phyloP scores from a whole-genome alignment of 2,329 filamentous ascomycete species.

The Penicillium janthinellum region DNA sequence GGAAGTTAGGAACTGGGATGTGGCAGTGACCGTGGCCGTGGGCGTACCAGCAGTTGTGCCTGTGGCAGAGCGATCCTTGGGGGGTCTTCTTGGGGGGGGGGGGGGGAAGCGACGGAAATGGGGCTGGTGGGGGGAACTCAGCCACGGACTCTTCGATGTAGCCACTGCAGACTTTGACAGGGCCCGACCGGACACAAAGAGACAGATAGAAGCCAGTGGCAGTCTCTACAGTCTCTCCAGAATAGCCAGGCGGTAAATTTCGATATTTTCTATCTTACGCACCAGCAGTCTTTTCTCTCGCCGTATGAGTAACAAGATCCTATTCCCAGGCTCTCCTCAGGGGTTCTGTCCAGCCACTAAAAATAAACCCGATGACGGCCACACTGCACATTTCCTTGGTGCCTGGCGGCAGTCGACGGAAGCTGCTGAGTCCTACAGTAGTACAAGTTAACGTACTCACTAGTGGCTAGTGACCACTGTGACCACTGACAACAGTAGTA shows the following conservation, averaged over 20 bases:
- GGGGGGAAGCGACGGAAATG: too few relatives aligned
- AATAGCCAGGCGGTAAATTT: too few relatives aligned
- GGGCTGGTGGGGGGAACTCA: not conserved
- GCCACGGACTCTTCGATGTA: not conserved
- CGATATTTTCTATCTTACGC: too few relatives aligned
- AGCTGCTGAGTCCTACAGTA: not conserved
- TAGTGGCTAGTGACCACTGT: too few relatives aligned
- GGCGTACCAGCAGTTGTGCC: not conserved
- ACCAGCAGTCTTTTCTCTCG: too few relatives aligned
- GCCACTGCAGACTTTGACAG: not conserved
- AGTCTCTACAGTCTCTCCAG: too few relatives aligned
- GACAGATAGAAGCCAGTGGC: too few relatives aligned
- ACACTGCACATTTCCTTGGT: not conserved
- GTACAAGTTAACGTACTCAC: too few relatives aligned
- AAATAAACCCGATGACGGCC: constrained; percentile 10
- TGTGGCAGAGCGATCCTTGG: not conserved
- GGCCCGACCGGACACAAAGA: not conserved
- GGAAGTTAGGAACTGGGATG: not conserved
- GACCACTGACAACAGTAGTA: not conserved
- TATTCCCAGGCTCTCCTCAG: not conserved
- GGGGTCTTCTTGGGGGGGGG: not conserved
- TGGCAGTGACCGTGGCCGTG: not conserved
- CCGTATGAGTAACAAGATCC: not conserved
- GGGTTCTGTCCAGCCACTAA: not conserved
- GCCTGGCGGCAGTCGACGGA: constrained; percentile 3